A percentile compares a stretch with the other conserved stretches of the same genome.
Evolutionary conservation across 2,329 filamentous ascomycete genomes (phyloP).

Genomic region (Zymoseptoria pseudotritici): DNA sequence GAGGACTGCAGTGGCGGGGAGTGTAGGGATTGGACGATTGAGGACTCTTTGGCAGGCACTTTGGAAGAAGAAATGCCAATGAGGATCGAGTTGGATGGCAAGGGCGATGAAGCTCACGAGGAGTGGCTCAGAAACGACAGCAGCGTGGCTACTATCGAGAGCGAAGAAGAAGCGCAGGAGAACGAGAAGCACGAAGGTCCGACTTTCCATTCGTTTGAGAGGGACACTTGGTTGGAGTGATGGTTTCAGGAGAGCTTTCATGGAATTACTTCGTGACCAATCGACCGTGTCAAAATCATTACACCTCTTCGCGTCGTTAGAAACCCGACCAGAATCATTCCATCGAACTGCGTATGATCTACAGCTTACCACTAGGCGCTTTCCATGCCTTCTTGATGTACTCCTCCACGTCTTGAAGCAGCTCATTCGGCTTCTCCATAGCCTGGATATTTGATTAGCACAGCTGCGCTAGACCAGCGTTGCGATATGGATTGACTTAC

Average conservation of each 20-base stretch:
- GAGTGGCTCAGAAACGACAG: neutral
- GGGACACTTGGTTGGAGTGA: neutral
- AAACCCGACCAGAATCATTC: neutral
- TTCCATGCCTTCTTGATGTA: conserved; percentile 25
- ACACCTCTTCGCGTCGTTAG: neutral
- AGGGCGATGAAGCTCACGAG: conserved; percentile 14
- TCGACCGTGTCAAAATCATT: neutral
- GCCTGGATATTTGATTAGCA: conserved; percentile 13
- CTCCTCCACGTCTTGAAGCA: conserved; percentile 29
- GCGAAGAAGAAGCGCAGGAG: neutral
- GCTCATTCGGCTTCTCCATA: conserved; percentile 28
- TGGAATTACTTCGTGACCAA: neutral
- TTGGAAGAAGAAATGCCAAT: conserved; percentile 5
- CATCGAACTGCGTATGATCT: neutral
- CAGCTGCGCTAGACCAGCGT: neutral
- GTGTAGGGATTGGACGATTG: conserved; percentile 17
- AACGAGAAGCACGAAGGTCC: neutral
- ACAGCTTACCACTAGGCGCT: neutral
- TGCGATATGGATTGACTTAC: conserved; percentile 13
- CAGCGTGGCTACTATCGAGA: neutral
- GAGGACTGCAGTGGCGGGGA: neutral
- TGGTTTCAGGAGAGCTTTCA: neutral
- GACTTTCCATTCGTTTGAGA: neutral
- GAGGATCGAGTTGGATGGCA: conserved; percentile 7
- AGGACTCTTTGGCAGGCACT: conserved; percentile 18